These are phyloP conservation scores for Candida taoyuanica DNA, from an alignment of 805 yeast genomes.

Conservation along the genomic window DNA sequence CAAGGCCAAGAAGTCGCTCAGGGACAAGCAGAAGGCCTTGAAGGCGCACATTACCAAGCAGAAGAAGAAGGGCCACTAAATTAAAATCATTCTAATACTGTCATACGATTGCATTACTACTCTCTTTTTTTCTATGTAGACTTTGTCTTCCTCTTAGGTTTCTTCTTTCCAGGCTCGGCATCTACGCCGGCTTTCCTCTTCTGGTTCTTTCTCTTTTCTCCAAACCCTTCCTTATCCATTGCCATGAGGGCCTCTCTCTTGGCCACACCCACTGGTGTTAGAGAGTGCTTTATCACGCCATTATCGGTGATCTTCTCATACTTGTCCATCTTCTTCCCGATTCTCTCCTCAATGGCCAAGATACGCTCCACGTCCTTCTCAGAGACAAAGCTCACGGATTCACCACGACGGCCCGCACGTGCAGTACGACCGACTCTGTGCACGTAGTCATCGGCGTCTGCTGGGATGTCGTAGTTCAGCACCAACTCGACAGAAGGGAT, in stretches of 20 bases:
- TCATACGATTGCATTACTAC: no score
- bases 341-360: conserved; percentile 81
- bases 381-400: conserved; percentile 73
- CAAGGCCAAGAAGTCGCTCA: conserved; percentile 80
- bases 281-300: conserved; percentile 64
- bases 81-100: no score
- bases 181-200: conserved; percentile 29
- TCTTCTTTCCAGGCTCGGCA: conserved; percentile 5
- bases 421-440: conserved; percentile 99
- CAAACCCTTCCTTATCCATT: conserved; percentile 88
- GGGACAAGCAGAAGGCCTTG: conserved; percentile 85
- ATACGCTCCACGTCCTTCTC: conserved; percentile 82
- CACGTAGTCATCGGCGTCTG: conserved; percentile 93
- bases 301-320: conserved; percentile 71
- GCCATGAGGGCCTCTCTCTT: conserved; percentile 89
- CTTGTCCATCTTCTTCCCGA: conserved; percentile 73
- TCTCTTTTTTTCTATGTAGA: conserved; percentile 9
- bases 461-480: conserved; percentile 87
- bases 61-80: conserved; percentile 74
- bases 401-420: conserved; percentile 92
- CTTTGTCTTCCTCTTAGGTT: conserved; percentile 2
- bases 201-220: conserved; percentile 59
- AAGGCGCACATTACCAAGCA: conserved; percentile 86
- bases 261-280: conserved; percentile 70
- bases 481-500: conserved; percentile 91